phyloP scores from a whole-genome alignment of 306 rosid species.

The Cyclanthera cordifolia region DNA sequence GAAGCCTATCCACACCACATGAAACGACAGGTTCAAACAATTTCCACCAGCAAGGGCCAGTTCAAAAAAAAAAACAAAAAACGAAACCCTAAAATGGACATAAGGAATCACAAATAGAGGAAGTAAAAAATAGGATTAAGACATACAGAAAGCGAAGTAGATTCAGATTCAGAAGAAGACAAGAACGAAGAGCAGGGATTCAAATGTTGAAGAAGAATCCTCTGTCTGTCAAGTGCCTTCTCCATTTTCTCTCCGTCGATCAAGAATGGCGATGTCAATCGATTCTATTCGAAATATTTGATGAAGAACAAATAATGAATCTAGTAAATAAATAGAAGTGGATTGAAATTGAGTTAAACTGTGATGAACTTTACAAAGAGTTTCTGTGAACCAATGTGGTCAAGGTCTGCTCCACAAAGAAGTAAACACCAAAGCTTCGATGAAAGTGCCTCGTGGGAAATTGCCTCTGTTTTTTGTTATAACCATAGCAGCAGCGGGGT shows the following conservation, averaged over 20 bases:
- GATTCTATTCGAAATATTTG: not conserved
- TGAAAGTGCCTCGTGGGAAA: not conserved
- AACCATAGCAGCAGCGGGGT: not conserved
- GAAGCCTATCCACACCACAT: slow-evolving; percentile 34
- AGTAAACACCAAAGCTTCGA: not conserved
- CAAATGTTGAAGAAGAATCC: slow-evolving; percentile 50
- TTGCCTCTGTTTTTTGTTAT: not conserved
- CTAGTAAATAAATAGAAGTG: not conserved
- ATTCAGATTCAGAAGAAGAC: slow-evolving; percentile 25
- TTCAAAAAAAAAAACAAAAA: not conserved
- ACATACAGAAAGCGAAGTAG: slow-evolving; percentile 51
- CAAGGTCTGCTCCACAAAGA: not conserved
- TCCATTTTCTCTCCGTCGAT: slow-evolving; percentile 33
- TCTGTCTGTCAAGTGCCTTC: slow-evolving; percentile 62
- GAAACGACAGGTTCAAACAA: not conserved
- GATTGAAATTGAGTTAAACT: not conserved
- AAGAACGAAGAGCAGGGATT: slow-evolving; percentile 36
- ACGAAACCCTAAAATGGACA: not conserved
- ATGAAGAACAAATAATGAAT: not conserved
- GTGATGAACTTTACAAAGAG: not conserved
- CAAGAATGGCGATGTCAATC: not conserved
- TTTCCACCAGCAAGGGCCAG: not conserved
- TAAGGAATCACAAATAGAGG: not conserved
- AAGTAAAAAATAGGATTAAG: not conserved
- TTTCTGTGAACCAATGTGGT: not conserved